Evolutionary conservation across 208 protist genomes (phyloP), one percentile per base, ranked within the genome.

Genomic region (Trypanosomatidae sp.): DNA sequence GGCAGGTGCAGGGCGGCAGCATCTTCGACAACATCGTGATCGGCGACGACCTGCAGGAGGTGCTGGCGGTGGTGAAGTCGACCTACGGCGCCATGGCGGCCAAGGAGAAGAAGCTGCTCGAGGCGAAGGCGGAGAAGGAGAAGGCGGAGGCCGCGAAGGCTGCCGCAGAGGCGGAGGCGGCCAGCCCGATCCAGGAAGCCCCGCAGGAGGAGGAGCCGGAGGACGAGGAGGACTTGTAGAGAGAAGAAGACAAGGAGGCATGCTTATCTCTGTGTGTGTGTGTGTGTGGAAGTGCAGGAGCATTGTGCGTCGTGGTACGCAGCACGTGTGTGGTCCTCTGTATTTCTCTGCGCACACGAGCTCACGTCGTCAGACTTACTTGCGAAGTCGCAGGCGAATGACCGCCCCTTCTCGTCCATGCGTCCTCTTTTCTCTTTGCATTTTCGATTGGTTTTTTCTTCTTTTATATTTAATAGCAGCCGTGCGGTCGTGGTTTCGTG

Each of bases 21-120:
- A 97, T 99, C 80, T 99, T 98, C 80, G 93, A 99, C 74, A 95
- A 99, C 87, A 97, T 99, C 74, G 83, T 99, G 62, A 80, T 99
- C 53, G 84, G 88, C 46, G 95, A 99, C 74, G 62, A 89, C 74
- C 33, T 96, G 17, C 75, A 82, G 47, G 97, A 98, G 73, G 97
- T 98, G 69, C 73, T 97, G 62, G 69, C 39, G 50, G 28, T 76
- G 28, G 69, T 83, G 58, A 62, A 76, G 52, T 43, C 19, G 15
- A 77, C 74, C n/a, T 80, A 80, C 70, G 79, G 71, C 60, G 71
- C 70, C 66, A 80, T 83, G 50, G 66, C 69, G 3, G 66, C 64
- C 50, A 13, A 73, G 66, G 74, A 80, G 71, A 73, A 41, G 62
- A 30, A 47, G 6, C 52, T 71, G 22, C 13, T 69, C 30, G 28